Evolutionary conservation across 495 filamentous ascomycete species (phyloP).

Genomic region (Lineolata rhizophorae): DNA sequence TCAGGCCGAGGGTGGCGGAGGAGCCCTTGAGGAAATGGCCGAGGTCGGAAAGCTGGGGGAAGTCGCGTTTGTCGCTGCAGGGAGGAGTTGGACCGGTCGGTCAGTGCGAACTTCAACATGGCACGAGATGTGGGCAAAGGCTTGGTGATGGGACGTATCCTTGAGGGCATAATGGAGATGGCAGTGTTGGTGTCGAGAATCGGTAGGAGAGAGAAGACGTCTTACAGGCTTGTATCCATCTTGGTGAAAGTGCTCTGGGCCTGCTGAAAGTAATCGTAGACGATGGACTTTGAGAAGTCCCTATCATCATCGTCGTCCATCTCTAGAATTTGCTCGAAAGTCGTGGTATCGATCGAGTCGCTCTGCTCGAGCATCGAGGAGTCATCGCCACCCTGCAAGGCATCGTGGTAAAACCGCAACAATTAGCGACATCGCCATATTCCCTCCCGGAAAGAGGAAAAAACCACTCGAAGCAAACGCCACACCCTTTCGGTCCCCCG

Average conservation of each 20-base stretch:
- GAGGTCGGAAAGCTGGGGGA: conserved; percentile 51
- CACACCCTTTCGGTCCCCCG: no score
- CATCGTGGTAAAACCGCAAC: no score
- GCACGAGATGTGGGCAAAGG: not conserved
- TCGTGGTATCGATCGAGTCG: conserved; percentile 53
- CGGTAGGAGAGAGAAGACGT: conserved; percentile 1
- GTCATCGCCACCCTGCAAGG: no score
- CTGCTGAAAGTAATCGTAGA: conserved; percentile 83
- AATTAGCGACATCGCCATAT: no score
- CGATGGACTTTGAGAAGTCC: conserved; percentile 69
- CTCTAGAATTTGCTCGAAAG: conserved; percentile 88
- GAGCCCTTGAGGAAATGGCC: conserved; percentile 97
- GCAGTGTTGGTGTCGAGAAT: not conserved
- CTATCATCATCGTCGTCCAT: conserved; percentile 70
- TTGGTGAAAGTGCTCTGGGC: conserved; percentile 65
- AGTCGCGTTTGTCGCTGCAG: conserved; percentile 37
- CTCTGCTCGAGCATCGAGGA: conserved; percentile 31
- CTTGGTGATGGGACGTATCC: no score
- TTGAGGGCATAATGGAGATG: no score
- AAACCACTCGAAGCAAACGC: no score
- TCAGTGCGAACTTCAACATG: no score
- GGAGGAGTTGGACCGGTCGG: not conserved
- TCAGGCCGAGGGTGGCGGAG: conserved; percentile 86
- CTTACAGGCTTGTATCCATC: conserved; percentile 65
- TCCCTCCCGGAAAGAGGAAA: no score